Evolutionary conservation across 768 basidiomycete genomes (phyloP), one percentile per base, ranked within the genome.

Genomic region (Russula sp.): DNA sequence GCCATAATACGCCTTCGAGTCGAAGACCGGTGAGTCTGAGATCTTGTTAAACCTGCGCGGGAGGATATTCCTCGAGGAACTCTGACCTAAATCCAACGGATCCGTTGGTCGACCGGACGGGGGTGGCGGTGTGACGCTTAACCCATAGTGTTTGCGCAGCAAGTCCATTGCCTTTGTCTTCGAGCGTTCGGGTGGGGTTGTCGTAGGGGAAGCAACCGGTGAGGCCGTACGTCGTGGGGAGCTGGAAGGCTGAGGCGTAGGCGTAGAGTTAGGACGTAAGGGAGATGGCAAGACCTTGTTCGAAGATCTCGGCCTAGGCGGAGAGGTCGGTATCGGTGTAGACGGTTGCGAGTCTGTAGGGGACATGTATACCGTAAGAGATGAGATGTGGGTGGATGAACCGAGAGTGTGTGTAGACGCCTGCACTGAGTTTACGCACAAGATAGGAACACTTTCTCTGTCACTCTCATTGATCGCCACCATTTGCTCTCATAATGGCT

Each of bases 71-170:
- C 20, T 28, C 30, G 46, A 6, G 46, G 63, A 62, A 20, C 16
- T 71, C 82, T 64, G 69, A 85, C 90, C 89, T 63, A 94, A 76
- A 69, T 91, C 89, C 89, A 92, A 90, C 16, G 90, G 89, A 73
- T 93, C 92, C 59, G 80, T 79, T 36, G 76, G 77, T 46, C 80
- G 82, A 34, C 84, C 84, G 59, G 66, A 70, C 24, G 89, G 82
- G 4, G 82, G 79, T 14, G 90, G 92, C 36, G 84, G 84, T 0
- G 86, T 87, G n/a, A 90, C 76, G 20, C 86, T 89, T 30, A 95
- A 75, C 6, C 92, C 91, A 80, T 95, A 95, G 71, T 95, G 92
- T 68, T 90, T 92, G 70, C 93, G 79, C 57, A 94, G 71, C 55
- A 94, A 73, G 72, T 93, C 90, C 68, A 88, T 80, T 14, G 92